Base-by-base conservation (phyloP, 371 early-diverging fungal species). In the Fennellomyces sp. region DNA sequence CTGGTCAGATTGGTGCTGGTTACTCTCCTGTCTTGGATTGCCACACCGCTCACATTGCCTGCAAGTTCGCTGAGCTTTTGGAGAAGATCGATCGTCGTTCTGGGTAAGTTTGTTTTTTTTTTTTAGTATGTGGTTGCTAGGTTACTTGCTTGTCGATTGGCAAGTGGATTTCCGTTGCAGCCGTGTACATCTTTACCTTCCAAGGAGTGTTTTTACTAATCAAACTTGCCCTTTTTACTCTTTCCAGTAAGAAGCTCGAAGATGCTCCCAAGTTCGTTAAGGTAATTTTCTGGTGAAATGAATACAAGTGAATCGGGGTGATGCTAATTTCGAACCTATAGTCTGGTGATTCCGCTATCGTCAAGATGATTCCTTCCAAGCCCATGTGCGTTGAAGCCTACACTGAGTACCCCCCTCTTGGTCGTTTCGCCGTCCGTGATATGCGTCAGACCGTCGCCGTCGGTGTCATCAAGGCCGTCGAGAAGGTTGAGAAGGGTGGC, bases 391-490 rank as follows among this genome's bases (percentile, higher is more conserved):
- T 97, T 69, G 97, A 97, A 83, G 64, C 96, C 65, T 97, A 90
- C 86, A 77, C 87, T 64, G 92, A 94, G 72, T 96, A 92, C 82
- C 93, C 96, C 56, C 93, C 95, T 68, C 91, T 96, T 53, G 96
- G 97, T 75, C 94, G 97, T 83, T 96, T 97, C 86, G 96, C 95
- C 78, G 93, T 97, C 84, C 94, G 97, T 90, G 96, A 96, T 76
- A 93, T 94, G 94, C 85, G 96, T 84, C 92, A 92, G 75, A 92
- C 94, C 71, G 91, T 93, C 56, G 93, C 93, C 72, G 91, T 91
- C 80, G 97, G 97, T 89, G 96, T 97, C 85, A 93, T 97, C 89
- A 95, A 95, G 92, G 52, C 88, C 64, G 95, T 94, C 62, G 91
- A 90, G 76, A 95, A 94, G 92, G 76, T 78, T 61, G 83, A 83